A percentile compares a stretch with the other conserved stretches of the same genome.
Evolutionary conservation across 2,329 filamentous ascomycete genomes (phyloP).

Genomic region (Aspergillus pseudoviridinutans): DNA sequence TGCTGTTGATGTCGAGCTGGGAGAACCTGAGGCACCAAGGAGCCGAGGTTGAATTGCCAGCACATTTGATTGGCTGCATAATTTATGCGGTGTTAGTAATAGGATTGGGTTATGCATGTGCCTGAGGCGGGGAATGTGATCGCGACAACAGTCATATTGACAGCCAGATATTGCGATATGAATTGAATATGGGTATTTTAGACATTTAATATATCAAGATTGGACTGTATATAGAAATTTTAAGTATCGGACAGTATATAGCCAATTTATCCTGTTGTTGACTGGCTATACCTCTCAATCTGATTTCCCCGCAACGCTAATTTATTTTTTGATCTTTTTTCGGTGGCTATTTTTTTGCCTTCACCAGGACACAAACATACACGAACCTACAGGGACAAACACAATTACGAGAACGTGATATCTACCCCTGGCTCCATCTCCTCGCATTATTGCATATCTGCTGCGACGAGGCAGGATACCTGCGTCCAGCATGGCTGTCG

Average conservation of each 20-base stretch:
- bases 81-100: background rate
- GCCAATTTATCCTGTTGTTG: background rate
- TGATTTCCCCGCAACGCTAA: background rate
- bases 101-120: background rate
- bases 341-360: background rate
- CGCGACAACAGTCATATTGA: background rate
- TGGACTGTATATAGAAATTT: background rate
- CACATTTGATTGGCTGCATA: background rate
- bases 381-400: background rate
- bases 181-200: too few relatives aligned
- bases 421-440: slow-evolving; percentile 33
- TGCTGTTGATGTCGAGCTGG: background rate
- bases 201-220: too few relatives aligned
- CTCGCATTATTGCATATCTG: slow-evolving; percentile 38
- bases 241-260: background rate
- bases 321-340: background rate
- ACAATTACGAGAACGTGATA: background rate
- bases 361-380: background rate
- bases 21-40: background rate
- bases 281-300: background rate
- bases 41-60: background rate
- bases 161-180: background rate
- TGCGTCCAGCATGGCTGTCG: slow-evolving; percentile 36
- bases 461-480: slow-evolving; percentile 32
- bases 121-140: background rate